phyloP scores from a whole-genome alignment of 352 stramenopile genomes.

The Paralagenidium karlingii region DNA sequence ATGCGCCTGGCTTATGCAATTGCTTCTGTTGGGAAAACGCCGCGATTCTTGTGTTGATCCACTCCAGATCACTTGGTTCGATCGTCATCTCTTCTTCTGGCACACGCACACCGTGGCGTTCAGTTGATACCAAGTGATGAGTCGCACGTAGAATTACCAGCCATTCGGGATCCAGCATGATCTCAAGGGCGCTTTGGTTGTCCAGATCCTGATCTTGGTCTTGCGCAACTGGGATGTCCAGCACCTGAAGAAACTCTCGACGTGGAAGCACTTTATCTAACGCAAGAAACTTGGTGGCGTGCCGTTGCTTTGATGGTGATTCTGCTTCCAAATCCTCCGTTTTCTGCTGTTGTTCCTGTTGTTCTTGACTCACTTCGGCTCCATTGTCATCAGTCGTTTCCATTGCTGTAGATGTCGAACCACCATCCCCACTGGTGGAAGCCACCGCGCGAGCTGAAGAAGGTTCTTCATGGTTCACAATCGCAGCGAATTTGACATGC shows the following conservation, averaged over 20 bases:
- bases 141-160: constrained; percentile 89
- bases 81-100: constrained; percentile 66
- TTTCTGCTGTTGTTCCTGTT: neutral
- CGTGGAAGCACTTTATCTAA: constrained; percentile 98
- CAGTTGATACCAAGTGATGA: constrained; percentile 73
- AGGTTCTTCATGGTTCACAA: constrained; percentile 85
- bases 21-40: constrained; percentile 42
- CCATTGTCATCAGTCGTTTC: neutral
- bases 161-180: constrained; percentile 94
- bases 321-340: neutral
- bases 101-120: constrained; percentile 47
- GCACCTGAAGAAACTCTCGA: constrained; percentile 91
- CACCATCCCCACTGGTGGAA: too few species aligned
- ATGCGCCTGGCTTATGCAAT: constrained; percentile 34
- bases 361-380: neutral
- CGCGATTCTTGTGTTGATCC: constrained; percentile 34
- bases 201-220: constrained; percentile 2
- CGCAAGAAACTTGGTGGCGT: constrained; percentile 91
- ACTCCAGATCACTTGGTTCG: constrained; percentile 61
- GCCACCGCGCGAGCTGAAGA: too few species aligned
- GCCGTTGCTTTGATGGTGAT: neutral
- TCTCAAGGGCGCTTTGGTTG: constrained; percentile 16
- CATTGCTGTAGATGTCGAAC: too few species aligned
- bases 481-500: constrained; percentile 96
- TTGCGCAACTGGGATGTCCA: constrained; percentile 46